phyloP scores from a whole-genome alignment of 305 asterid genomes.

The Solanum chacoense region DNA sequence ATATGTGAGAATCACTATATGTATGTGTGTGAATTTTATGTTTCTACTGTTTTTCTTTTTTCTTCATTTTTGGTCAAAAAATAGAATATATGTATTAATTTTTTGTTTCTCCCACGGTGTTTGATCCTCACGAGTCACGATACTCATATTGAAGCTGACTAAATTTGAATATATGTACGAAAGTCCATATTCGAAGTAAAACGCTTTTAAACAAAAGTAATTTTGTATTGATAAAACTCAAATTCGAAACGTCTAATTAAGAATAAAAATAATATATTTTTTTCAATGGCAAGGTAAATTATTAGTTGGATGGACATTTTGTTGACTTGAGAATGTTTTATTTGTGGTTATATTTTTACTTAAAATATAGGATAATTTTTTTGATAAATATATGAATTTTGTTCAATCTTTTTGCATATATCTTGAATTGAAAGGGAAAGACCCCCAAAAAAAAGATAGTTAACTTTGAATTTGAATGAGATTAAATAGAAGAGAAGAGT shows the following conservation, averaged over 20 bases:
- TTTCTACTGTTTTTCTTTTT: neutral
- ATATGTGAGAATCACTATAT: neutral
- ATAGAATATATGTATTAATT: no score
- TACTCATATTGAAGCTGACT: no score
- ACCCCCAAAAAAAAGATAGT: no score
- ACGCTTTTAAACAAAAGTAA: no score
- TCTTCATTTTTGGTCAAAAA: neutral
- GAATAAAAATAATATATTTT: neutral
- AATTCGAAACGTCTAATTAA: neutral
- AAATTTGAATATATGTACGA: no score
- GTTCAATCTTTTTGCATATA: neutral
- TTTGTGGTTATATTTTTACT: neutral
- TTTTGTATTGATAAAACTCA: neutral
- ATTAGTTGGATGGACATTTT: neutral
- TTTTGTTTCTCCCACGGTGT: no score
- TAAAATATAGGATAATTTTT: neutral
- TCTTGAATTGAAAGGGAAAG: neutral
- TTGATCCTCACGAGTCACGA: no score
- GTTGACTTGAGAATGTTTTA: neutral
- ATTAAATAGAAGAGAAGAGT: neutral
- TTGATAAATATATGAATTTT: neutral
- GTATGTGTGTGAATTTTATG: neutral
- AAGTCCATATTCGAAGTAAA: no score
- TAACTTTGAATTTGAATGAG: neutral
- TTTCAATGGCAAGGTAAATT: neutral